Evolutionary conservation across 192 early-diverging fungal genomes (phyloP).

Genomic region (Entrophospora sp.): DNA sequence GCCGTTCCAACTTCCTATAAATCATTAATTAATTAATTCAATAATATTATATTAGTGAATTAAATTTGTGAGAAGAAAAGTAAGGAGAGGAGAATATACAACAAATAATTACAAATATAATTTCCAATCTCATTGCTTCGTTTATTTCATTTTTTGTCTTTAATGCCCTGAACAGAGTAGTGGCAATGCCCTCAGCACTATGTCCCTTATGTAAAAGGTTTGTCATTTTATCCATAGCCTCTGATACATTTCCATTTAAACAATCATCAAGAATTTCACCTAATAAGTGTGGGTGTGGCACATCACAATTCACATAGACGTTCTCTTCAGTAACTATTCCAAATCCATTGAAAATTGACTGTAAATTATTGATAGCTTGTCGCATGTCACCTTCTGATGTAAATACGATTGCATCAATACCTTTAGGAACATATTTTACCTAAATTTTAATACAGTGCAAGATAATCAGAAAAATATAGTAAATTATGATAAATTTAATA

Average conservation of each 20-base stretch:
- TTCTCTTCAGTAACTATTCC: conserved; percentile 76
- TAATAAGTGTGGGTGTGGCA: conserved; percentile 82
- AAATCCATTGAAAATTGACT: conserved; percentile 81
- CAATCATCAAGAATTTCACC: conserved; percentile 66
- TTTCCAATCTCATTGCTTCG: conserved; percentile 78
- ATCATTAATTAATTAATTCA: background rate
- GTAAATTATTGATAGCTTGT: conserved; percentile 94
- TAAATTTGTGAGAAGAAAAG: too few species aligned
- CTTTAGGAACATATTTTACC: conserved; percentile 78
- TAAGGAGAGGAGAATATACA: too few species aligned
- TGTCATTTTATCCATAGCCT: conserved; percentile 58
- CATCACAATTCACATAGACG: conserved; percentile 95
- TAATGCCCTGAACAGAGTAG: conserved; percentile 82
- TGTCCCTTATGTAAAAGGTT: conserved; percentile 79
- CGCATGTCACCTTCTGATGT: conserved; percentile 97
- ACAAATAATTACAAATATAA: conserved; percentile 52
- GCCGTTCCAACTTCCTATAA: conserved; percentile 79
- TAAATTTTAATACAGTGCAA: too few species aligned
- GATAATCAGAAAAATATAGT: too few species aligned
- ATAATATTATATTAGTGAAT: background rate
- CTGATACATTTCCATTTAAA: conserved; percentile 54
- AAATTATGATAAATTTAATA: too few species aligned
- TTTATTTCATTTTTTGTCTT: conserved; percentile 66
- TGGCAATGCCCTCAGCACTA: conserved; percentile 81
- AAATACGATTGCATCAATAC: conserved; percentile 90